phyloP scores from a whole-genome alignment of 2,329 filamentous ascomycete genomes.

The Pseudonectria foliicola region DNA sequence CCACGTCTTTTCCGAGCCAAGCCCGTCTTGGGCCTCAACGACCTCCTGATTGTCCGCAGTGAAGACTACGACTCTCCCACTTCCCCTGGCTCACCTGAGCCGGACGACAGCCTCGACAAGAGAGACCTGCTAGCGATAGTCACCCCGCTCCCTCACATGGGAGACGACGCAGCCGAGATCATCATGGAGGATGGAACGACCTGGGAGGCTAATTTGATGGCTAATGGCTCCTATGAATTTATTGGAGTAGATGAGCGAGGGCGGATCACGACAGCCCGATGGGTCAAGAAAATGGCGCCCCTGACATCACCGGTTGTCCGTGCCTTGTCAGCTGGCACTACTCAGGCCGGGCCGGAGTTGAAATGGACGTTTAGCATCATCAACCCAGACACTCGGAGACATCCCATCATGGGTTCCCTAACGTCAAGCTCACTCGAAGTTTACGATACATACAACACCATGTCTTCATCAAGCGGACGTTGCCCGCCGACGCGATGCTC shows the following conservation, averaged over 20 bases:
- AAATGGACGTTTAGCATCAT: conserved; percentile 75
- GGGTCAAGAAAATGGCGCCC: conserved; percentile 48
- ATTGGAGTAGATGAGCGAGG: conserved; percentile 52
- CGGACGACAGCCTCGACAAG: conserved; percentile 39
- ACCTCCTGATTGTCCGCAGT: conserved; percentile 64
- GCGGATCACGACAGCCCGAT: conserved; percentile 54
- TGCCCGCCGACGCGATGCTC: conserved; percentile 38
- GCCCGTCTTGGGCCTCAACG: conserved; percentile 57
- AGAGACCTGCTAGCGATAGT: conserved; percentile 60
- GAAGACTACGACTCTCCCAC: conserved; percentile 50
- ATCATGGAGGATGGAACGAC: conserved; percentile 56
- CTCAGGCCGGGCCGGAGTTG: conserved; percentile 31
- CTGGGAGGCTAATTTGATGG: conserved; percentile 47
- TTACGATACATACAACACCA: conserved; percentile 57
- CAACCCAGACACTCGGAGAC: conserved; percentile 58
- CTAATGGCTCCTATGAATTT: conserved; percentile 60
- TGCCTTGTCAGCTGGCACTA: conserved; percentile 12
- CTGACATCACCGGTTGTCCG: conserved; percentile 11
- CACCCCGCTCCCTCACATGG: conserved; percentile 45
- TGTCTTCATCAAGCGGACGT: conserved; percentile 42
- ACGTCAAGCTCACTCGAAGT: conserved; percentile 59
- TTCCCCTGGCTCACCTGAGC: conserved; percentile 28
- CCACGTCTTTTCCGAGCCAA: conserved; percentile 58
- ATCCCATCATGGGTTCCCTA: conserved; percentile 67
- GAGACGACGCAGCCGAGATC: conserved; percentile 55